Evolutionary conservation across 2,329 filamentous ascomycete species (phyloP), one percentile per base, ranked within the genome.

Genomic region (Pseudocercospora crystallina): DNA sequence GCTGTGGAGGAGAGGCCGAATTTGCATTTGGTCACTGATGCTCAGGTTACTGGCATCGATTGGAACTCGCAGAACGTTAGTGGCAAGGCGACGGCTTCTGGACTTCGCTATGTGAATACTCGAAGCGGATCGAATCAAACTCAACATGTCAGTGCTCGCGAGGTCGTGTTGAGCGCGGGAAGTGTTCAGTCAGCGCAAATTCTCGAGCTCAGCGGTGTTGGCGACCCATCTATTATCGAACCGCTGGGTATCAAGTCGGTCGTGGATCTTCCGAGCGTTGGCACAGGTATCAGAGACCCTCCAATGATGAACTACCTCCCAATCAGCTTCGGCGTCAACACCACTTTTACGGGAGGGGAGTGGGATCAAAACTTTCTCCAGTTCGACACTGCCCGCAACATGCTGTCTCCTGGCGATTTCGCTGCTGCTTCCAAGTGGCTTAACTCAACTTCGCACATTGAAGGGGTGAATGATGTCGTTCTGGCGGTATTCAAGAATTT

Each of bases 161-260:
- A 2, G 69, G 75, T 3, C 9, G 75, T 86, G 32, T 63, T 86
- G 2, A 76, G 76, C 2, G 81, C 80, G 0, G 83, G 83, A 0
- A 76, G 73, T 31, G 68, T 79, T 33, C 75, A 77, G 60, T 82
- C 78, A 9, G 83, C 76, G 3, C 80, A 78, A 63, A 68, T 82
- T 10, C 75, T 80, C 13, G 82, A 86, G 56, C 70, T 84, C 2
- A 84, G 81, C 0, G 83, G 83, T 0, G 73, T 86, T 30, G 83
- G 83, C 2, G 29, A 15, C 38, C 51, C 36, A 29, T n/a, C 26
- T 5, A 41, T 56, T 8, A 34, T 56, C 20, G 36, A 37, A 8
- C 26, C 29, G 12, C 34, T 36, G 5, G 49, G 53, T n/a, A 70
- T 80, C 13, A 11, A 34, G 12, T 15, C 36, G n/a, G 20, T 40